Percentiles rank a stretch among this genome's conserved stretches.
Conservation (phyloP, 768 basidiomycete genomes). For the Chalciporus sphaerocephalus region DNA sequence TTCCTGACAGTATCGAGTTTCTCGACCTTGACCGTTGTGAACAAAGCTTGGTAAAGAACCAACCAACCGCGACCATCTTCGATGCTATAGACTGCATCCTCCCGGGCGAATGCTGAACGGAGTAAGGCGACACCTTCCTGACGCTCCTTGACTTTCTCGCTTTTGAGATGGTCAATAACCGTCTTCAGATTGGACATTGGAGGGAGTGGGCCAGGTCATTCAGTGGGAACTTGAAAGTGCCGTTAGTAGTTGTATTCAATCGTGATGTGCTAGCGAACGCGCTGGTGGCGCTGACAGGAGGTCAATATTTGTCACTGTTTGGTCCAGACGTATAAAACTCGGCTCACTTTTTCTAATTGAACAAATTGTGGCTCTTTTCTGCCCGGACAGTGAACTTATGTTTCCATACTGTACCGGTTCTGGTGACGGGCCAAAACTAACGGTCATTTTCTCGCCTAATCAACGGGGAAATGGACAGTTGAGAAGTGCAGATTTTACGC, state of each 20-base stretch:
- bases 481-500: slow-evolving; percentile 37
- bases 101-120: slow-evolving; percentile 47
- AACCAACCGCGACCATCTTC: slow-evolving; percentile 52
- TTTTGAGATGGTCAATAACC: slow-evolving; percentile 49
- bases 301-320: slow-evolving; percentile 29
- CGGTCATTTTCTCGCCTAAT: slow-evolving; percentile 48
- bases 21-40: slow-evolving; percentile 61
- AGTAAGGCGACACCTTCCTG: slow-evolving; percentile 56
- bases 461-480: slow-evolving; percentile 50
- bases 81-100: slow-evolving; percentile 39
- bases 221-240: neutral
- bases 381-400: slow-evolving; percentile 62
- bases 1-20: slow-evolving; percentile 43
- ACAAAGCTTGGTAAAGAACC: slow-evolving; percentile 68
- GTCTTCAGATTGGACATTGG: slow-evolving; percentile 42
- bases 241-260: neutral
- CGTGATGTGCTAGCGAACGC: slow-evolving; percentile 11
- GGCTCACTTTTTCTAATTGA: neutral
- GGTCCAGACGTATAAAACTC: slow-evolving; percentile 24
- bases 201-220: slow-evolving; percentile 3
- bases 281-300: slow-evolving; percentile 13
- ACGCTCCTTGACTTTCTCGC: slow-evolving; percentile 66
- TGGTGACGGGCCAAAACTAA: slow-evolving; percentile 70
- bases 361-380: slow-evolving; percentile 56
- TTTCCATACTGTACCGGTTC: slow-evolving; percentile 72